Conservation (phyloP, 78 protist species). For the Protostelium mycophagum region DNA sequence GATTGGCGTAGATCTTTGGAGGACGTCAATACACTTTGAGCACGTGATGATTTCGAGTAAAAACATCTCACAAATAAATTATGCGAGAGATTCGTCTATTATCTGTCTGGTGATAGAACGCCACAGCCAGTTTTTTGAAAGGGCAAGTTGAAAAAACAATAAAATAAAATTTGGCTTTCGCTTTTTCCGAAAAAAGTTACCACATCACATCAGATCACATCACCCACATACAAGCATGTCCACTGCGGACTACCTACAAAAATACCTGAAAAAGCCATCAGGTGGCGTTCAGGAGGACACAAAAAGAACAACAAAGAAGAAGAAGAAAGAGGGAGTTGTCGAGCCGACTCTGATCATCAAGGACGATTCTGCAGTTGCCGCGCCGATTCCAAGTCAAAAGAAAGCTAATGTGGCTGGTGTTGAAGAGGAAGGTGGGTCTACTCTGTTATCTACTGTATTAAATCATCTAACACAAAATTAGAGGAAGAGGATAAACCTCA, state of each 20-base stretch:
- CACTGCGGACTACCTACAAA: background rate
- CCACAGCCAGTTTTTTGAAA: too few species aligned
- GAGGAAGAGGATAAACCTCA: background rate
- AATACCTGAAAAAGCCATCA: background rate
- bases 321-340: background rate
- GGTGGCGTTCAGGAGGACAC: background rate
- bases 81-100: too few species aligned
- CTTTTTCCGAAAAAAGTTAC: background rate
- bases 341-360: background rate
- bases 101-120: too few species aligned
- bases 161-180: too few species aligned
- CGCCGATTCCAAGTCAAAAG: background rate
- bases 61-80: too few species aligned
- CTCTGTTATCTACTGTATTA: background rate
- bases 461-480: background rate
- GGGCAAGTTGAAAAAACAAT: too few species aligned
- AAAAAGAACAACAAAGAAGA: background rate
- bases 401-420: background rate
- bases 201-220: background rate
- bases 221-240: background rate
- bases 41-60: too few species aligned
- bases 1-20: background rate
- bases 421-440: background rate
- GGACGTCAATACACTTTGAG: too few species aligned
- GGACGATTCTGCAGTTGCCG: background rate